Base-by-base conservation (phyloP, 805 yeast genomes). In the Kregervanrija delftensis region DNA sequence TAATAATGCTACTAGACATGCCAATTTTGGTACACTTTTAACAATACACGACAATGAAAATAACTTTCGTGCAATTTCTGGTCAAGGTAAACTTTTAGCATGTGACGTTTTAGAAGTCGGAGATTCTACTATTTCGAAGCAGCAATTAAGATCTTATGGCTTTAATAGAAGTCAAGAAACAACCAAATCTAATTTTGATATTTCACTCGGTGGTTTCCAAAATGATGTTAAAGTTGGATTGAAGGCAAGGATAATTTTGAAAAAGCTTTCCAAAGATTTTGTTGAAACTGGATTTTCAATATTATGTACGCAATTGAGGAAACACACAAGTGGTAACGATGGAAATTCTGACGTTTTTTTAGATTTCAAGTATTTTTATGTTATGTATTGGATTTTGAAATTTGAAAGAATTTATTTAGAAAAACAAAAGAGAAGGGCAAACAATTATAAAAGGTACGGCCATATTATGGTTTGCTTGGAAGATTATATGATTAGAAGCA, bases 11-110 rank as follows among this genome's bases (percentile, higher is more conserved):
- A 56, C 63, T 4, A 73, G 99, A 39, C 99, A 91, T 59, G 90
- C 93, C 2, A 73, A 96, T 42, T 91, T 91, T 67, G 99, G 99
- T 1, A 81, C 97, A 0, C 67, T 90, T 49, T 63, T 89, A 10
- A 81, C 95, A 2, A 70, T 91, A 30, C 79, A 82, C 48, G 76
- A 83, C 14, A 72, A 74, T 17, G 41, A 44, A 3, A 80, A 81
- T 43, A 69, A 79, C 30, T 71, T 67, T 30, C 62, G 85, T 14
- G 76, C 86, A 5, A 74, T 88, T 1, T 74, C 93, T 3, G 93
- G 95, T 2, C 90, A 86, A 52, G 51, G 52, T 8, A 75, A 76
- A 72, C 15, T 65, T 51, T 11, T 52, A 30, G 51, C 49, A 38
- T 57, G 64, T n/a, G 71, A 77, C 38, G 68, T 89, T 0, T 61